Evolutionary conservation across 1,284 basidiomycete genomes (phyloP), one percentile per base, ranked within the genome.

Genomic region (Meripilus lineatus): DNA sequence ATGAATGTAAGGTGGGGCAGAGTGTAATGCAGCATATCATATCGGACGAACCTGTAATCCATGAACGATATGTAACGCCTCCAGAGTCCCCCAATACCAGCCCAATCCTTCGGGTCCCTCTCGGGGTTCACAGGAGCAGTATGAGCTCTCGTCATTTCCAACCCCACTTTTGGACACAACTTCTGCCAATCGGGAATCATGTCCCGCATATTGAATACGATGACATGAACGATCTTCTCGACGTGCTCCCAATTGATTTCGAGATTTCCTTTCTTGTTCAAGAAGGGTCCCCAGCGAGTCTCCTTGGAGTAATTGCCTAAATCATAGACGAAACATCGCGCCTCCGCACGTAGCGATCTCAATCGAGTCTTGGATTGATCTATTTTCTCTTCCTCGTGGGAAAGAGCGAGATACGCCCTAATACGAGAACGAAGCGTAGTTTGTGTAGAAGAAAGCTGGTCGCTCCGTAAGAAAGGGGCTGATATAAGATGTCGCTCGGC

Each of bases 1-100:
- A n/a, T n/a, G n/a, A n/a, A n/a, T n/a, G n/a, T n/a, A n/a, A n/a
- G n/a, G n/a, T n/a, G n/a, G n/a, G n/a, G n/a, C n/a, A n/a, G n/a
- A n/a, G n/a, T n/a, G n/a, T n/a, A n/a, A n/a, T n/a, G n/a, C n/a
- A n/a, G n/a, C n/a, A n/a, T n/a, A n/a, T n/a, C n/a, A n/a, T n/a
- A n/a, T n/a, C n/a, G 4, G 15, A 46, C 73, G 36, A 50, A 83
- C 82, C 80, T 71, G 60, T 84, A 83, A 62, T 86, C 84, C 79
- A 85, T 81, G 52, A 84, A 86, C 46, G 75, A 84, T 13, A 85
- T 77, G 49, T 80, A 77, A 58, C 83, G 67, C 51, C 74, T 68
- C 83, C 83, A 87, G 14, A 69, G 73, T 57, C 81, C 83, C 58
- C 79, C 76, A 3, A 84, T 72, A 10, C 81, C 81, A 22, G 82